Evolutionary conservation across 2,329 filamentous ascomycete species (phyloP).

Genomic region (Arthrobotrys entomopaga): DNA sequence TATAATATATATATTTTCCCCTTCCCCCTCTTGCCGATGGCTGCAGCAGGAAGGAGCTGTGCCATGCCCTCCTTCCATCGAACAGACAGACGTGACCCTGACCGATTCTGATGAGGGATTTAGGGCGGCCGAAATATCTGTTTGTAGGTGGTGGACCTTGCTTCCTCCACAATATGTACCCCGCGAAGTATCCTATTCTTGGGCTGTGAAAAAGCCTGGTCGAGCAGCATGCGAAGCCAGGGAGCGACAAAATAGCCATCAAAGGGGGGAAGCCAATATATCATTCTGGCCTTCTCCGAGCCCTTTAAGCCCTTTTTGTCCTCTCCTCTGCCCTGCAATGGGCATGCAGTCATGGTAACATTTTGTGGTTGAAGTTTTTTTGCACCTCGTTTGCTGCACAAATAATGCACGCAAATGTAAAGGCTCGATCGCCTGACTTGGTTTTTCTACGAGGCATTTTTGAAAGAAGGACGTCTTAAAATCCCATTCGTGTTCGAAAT

Average conservation of each 20-base stretch:
- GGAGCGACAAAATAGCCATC: constrained; percentile 42
- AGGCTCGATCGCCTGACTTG: constrained; percentile 54
- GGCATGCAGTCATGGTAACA: constrained; percentile 55
- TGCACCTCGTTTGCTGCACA: constrained; percentile 54
- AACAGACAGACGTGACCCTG: constrained; percentile 29
- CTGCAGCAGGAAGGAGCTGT: constrained; percentile 44
- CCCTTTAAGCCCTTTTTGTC: constrained; percentile 6
- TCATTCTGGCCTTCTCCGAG: constrained; percentile 52
- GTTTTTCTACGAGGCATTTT: constrained; percentile 54
- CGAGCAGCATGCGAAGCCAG: constrained; percentile 53
- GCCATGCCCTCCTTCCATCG: constrained; percentile 10
- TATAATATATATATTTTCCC: too few species aligned
- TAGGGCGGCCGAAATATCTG: constrained; percentile 43
- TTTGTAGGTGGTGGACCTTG: constrained; percentile 41
- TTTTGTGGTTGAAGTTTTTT: constrained; percentile 42
- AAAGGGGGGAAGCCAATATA: constrained; percentile 39
- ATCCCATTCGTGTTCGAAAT: constrained; percentile 54
- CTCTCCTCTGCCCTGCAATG: constrained; percentile 9
- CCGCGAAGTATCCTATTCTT: constrained; percentile 56
- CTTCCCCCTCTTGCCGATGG: too few species aligned
- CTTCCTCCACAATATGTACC: constrained; percentile 56
- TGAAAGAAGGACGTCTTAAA: constrained; percentile 38
- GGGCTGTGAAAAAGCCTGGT: constrained; percentile 51
- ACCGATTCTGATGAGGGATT: constrained; percentile 55
- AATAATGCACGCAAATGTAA: constrained; percentile 55